Evolutionary conservation across 495 filamentous ascomycete species (phyloP).

Genomic region (Daldinia decipiens): DNA sequence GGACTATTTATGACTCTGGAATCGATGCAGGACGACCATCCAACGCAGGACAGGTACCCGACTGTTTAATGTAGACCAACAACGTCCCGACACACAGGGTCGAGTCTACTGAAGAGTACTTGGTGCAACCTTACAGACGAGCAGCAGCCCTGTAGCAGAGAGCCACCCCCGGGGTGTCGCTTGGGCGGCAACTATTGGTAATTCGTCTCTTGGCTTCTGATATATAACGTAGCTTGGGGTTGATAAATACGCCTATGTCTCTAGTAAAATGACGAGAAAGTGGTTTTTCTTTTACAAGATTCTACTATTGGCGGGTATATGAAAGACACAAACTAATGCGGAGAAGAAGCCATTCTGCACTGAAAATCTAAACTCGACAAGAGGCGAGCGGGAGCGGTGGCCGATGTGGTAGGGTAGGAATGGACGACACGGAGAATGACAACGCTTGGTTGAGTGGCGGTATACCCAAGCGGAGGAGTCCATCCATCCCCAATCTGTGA

Average conservation of each 20-base stretch:
- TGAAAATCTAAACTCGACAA: slow-evolving; percentile 17
- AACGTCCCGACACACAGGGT: slow-evolving; percentile 32
- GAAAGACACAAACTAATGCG: slow-evolving; percentile 34
- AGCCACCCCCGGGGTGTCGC: slow-evolving; percentile 39
- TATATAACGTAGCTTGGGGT: slow-evolving; percentile 34
- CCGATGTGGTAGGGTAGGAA: slow-evolving; percentile 35
- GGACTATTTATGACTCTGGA: slow-evolving; percentile 42
- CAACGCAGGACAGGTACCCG: slow-evolving; percentile 23
- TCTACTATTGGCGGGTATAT: slow-evolving; percentile 28
- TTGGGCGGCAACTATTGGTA: slow-evolving; percentile 29
- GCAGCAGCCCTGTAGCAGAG: slow-evolving; percentile 21
- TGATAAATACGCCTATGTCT: slow-evolving; percentile 29
- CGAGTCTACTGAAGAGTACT: slow-evolving; percentile 39
- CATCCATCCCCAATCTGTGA: slow-evolving; percentile 31
- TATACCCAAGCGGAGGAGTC: slow-evolving; percentile 35
- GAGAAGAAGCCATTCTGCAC: slow-evolving; percentile 25
- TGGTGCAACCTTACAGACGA: slow-evolving; percentile 32
- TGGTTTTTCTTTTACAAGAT: slow-evolving; percentile 6
- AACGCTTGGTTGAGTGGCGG: slow-evolving; percentile 35
- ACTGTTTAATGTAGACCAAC: slow-evolving; percentile 47
- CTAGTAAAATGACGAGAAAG: slow-evolving; percentile 7
- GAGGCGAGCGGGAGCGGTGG: slow-evolving; percentile 9
- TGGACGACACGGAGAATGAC: slow-evolving; percentile 28
- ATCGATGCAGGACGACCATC: slow-evolving; percentile 28
- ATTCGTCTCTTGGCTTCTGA: slow-evolving; percentile 27